A percentile compares a stretch with the other conserved stretches of the same genome.
phyloP scores from a whole-genome alignment of 2,329 filamentous ascomycete genomes.

The Sclerotinia trifoliorum region DNA sequence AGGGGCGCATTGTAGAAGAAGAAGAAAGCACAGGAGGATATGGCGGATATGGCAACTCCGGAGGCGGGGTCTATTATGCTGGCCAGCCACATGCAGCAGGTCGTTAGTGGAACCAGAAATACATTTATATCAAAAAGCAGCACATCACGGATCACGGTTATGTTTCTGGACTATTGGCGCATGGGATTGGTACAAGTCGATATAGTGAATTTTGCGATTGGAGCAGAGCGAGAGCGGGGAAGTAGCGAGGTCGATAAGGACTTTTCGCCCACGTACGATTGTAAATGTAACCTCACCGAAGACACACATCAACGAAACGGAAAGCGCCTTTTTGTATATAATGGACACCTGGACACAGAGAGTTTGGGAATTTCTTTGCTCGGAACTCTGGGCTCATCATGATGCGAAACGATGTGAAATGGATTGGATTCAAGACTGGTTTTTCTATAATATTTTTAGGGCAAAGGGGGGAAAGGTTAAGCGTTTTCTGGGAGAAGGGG shows the following conservation, averaged over 20 bases:
- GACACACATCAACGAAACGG: neutral
- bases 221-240: neutral
- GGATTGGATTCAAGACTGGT: neutral
- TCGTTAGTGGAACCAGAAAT: constrained; percentile 13
- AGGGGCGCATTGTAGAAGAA: constrained; percentile 28
- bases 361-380: constrained; percentile 13
- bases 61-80: constrained; percentile 34
- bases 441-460: constrained; percentile 13
- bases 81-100: constrained; percentile 29
- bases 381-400: neutral
- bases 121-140: neutral
- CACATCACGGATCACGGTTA: constrained; percentile 10
- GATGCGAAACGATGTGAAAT: constrained; percentile 14
- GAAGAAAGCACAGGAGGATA: constrained; percentile 27
- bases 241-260: constrained; percentile 11
- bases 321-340: constrained; percentile 19
- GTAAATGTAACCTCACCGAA: constrained; percentile 16
- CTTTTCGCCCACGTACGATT: constrained; percentile 5
- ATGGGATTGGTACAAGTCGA: neutral
- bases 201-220: neutral
- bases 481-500: neutral
- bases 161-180: constrained; percentile 10
- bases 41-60: constrained; percentile 34
- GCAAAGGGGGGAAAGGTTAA: neutral
- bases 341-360: neutral